These are phyloP conservation scores for Sanguinoderma infundibulare DNA, from an alignment of 1,284 basidiomycete genomes.

Conservation along the genomic window DNA sequence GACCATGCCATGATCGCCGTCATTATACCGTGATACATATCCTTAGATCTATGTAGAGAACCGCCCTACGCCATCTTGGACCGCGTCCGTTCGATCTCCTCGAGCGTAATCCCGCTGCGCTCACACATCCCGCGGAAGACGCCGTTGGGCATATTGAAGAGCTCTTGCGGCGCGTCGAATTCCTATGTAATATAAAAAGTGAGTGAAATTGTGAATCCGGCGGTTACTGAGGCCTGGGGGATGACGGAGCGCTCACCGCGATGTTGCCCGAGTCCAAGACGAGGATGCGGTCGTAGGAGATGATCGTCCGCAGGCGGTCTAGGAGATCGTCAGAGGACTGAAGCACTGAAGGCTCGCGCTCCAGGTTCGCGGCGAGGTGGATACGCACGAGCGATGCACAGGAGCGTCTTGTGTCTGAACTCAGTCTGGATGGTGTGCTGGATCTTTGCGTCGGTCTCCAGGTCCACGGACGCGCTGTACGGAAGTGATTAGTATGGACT, in stretches of 20 bases:
- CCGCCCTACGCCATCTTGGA: slow-evolving; percentile 10
- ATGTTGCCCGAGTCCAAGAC: slow-evolving; percentile 76
- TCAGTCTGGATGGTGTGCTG: slow-evolving; percentile 77
- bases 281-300: slow-evolving; percentile 76
- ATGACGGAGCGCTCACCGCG: slow-evolving; percentile 46
- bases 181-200: no score
- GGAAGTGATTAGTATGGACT: neutral
- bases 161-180: slow-evolving; percentile 68
- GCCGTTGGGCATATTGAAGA: slow-evolving; percentile 57
- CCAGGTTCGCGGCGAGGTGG: slow-evolving; percentile 57
- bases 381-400: slow-evolving; percentile 71
- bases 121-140: slow-evolving; percentile 76
- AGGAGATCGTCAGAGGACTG: neutral
- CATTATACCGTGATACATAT: no score
- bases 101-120: slow-evolving; percentile 56
- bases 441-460: slow-evolving; percentile 80
- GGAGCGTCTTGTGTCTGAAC: slow-evolving; percentile 63
- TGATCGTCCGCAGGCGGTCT: slow-evolving; percentile 24
- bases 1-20: no score
- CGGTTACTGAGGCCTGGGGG: neutral
- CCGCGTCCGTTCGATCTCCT: slow-evolving; percentile 49
- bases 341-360: slow-evolving; percentile 76
- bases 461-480: slow-evolving; percentile 62
- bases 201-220: no score
- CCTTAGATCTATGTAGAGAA: no score